Percentiles rank a stretch among this genome's conserved stretches.
Conservation (phyloP, 805 yeast species). For the Saccharomycopsis fodiens region DNA sequence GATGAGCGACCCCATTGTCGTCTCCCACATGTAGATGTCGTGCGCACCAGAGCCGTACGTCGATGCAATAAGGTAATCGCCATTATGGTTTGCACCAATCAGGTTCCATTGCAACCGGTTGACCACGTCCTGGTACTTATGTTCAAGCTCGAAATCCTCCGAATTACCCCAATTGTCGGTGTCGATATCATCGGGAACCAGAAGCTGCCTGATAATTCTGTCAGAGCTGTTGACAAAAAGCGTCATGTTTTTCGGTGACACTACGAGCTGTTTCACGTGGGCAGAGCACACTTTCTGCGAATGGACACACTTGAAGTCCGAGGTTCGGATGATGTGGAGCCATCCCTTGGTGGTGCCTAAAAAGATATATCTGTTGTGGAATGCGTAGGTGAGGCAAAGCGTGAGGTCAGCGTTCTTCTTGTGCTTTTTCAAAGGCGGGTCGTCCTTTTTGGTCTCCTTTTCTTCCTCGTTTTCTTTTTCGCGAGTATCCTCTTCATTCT, state of each 20-base stretch:
- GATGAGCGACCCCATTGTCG: slow-evolving; percentile 76
- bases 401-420: slow-evolving; percentile 36
- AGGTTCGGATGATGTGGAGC: slow-evolving; percentile 40
- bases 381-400: slow-evolving; percentile 43
- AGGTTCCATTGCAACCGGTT: slow-evolving; percentile 86
- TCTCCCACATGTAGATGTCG: slow-evolving; percentile 90
- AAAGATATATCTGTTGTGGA: slow-evolving; percentile 48
- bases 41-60: slow-evolving; percentile 78
- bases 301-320: slow-evolving; percentile 31
- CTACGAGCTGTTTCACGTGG: slow-evolving; percentile 59
- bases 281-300: slow-evolving; percentile 55
- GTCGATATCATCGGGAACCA: slow-evolving; percentile 34
- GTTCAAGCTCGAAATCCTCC: slow-evolving; percentile 59
- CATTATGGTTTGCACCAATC: slow-evolving; percentile 62
- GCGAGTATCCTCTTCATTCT: slow-evolving; percentile 1
- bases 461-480: slow-evolving; percentile 21
- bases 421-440: slow-evolving; percentile 13
- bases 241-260: slow-evolving; percentile 52
- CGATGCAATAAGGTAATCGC: slow-evolving; percentile 83
- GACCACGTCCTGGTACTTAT: slow-evolving; percentile 84
- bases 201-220: slow-evolving; percentile 59
- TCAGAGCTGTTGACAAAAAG: slow-evolving; percentile 74
- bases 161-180: background rate
- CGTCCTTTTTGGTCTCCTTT: slow-evolving; percentile 8
- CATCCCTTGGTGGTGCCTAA: slow-evolving; percentile 80